Percentiles rank a stretch among this genome's conserved stretches.
Conservation (phyloP, 345 rosid genomes). For the Stellera chamaejasme region DNA sequence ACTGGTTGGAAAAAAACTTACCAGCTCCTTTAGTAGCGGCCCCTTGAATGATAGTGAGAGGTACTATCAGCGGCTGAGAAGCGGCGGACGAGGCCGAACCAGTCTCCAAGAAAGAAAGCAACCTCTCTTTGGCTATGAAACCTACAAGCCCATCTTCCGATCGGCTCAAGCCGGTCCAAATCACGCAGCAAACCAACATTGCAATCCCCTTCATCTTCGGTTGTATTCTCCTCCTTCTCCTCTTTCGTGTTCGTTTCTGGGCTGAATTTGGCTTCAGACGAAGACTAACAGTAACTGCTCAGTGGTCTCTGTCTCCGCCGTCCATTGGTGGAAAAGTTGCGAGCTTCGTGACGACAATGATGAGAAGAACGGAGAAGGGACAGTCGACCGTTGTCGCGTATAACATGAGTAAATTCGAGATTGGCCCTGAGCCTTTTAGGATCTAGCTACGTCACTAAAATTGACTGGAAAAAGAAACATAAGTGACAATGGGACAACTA, state of each 20-base stretch:
- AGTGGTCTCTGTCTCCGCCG: too few species aligned
- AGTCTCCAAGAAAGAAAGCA: slow-evolving; percentile 15
- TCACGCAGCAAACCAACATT: slow-evolving; percentile 7
- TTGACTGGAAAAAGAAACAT: too few species aligned
- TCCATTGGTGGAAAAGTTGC: too few species aligned
- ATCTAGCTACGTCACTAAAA: too few species aligned
- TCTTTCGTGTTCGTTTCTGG: not conserved
- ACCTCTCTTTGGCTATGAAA: slow-evolving; percentile 8
- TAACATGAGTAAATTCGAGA: too few species aligned
- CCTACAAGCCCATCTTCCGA: slow-evolving; percentile 24
- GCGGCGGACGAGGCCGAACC: slow-evolving; percentile 7
- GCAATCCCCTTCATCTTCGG: not conserved
- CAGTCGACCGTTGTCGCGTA: too few species aligned
- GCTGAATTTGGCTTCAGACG: not conserved
- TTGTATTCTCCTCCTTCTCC: too few species aligned
- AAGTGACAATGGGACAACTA: too few species aligned
- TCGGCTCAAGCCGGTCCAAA: slow-evolving; percentile 16
- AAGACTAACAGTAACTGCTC: not conserved
- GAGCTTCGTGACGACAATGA: too few species aligned
- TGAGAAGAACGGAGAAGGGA: too few species aligned
- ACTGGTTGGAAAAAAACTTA: slow-evolving; percentile 1
- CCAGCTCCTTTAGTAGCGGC: slow-evolving; percentile 65
- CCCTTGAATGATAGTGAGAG: slow-evolving; percentile 48
- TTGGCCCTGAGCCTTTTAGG: too few species aligned
- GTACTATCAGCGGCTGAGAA: slow-evolving; percentile 34